These are phyloP conservation scores for Ceratocystis diversiconidia DNA, from an alignment of 2,329 filamentous ascomycete genomes.

Conservation along the genomic window DNA sequence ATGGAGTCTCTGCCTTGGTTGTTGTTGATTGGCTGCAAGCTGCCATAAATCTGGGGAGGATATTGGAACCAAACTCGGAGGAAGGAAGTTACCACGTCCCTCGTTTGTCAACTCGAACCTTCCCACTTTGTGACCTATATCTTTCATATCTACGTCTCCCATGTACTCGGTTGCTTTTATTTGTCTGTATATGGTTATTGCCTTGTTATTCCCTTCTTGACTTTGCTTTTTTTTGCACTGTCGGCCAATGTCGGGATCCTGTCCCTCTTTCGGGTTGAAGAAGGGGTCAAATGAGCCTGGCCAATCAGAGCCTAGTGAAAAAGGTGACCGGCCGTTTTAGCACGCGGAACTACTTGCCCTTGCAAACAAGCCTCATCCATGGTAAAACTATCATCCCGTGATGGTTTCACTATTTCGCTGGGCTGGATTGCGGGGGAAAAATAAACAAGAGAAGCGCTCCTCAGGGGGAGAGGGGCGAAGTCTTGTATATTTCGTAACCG, in stretches of 20 bases:
- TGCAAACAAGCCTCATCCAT: background rate
- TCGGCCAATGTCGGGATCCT: constrained; percentile 1
- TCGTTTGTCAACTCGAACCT: background rate
- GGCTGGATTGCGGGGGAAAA: constrained; percentile 2
- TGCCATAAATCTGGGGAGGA: background rate
- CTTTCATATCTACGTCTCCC: background rate
- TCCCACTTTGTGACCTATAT: background rate
- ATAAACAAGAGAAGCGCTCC: background rate
- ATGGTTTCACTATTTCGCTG: constrained; percentile 2
- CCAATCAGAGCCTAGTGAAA: background rate
- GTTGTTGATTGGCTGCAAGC: background rate
- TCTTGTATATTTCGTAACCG: background rate
- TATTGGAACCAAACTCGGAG: background rate
- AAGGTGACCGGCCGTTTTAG: background rate
- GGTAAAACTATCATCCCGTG: background rate
- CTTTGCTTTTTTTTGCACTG: background rate
- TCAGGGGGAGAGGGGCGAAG: background rate
- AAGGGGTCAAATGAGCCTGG: background rate
- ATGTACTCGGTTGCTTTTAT: background rate
- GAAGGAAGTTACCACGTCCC: constrained; percentile 1
- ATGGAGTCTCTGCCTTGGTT: background rate
- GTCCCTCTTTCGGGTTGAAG: background rate
- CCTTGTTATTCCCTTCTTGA: background rate
- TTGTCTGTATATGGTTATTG: background rate
- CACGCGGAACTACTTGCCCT: background rate